Base-by-base conservation (phyloP, 1,284 basidiomycete genomes). In the Marasmius fiardii region DNA sequence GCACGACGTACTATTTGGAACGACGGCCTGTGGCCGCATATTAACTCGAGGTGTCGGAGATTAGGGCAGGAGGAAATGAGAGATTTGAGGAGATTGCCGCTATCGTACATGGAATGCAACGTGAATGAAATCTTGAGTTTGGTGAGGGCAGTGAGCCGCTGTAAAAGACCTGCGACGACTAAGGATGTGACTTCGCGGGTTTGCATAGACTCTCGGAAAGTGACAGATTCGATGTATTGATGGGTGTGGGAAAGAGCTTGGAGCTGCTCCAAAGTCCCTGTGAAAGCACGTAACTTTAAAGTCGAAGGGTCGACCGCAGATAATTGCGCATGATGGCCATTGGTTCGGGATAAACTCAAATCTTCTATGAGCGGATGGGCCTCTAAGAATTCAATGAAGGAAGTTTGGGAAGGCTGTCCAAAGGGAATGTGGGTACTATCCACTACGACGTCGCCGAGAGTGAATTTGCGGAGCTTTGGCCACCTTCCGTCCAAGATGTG, bases 61-160 rank as follows among this genome's bases (percentile, higher is more conserved):
- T 78, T 75, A 12, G 87, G 86, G 61, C 86, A 88, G 1, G 83
- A 78, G 14, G 79, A 69, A 44, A 82, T 80, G 56, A 90, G 77
- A 3, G 83, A 81, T 48, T 84, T 80, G 44, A 90, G 73, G 52
- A 88, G 71, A 59, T 82, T 82, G 33, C 81, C 83, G 63, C 85
- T 84, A 62, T 90, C 87, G 62, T 88, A 88, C 61, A 83, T 82
- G 4, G 85, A 85, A 61, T 88, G 83, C 48, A 89, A 76, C 41
- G 78, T 77, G 64, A 89, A 89, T 16, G 80, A 74, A 50, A 89
- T 78, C 53, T 77, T 81, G 54, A 90, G 72, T 35, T 80, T 75
- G 18, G 71, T 77, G 23, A 90, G 74, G 5, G 72, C 71, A n/a
- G 76, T 75, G 18, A 88, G 62, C 44, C 76, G 75, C 57, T 78